Evolutionary conservation across 352 stramenopile species (phyloP), one percentile per base, ranked within the genome.

Genomic region (Pythium insidiosum): DNA sequence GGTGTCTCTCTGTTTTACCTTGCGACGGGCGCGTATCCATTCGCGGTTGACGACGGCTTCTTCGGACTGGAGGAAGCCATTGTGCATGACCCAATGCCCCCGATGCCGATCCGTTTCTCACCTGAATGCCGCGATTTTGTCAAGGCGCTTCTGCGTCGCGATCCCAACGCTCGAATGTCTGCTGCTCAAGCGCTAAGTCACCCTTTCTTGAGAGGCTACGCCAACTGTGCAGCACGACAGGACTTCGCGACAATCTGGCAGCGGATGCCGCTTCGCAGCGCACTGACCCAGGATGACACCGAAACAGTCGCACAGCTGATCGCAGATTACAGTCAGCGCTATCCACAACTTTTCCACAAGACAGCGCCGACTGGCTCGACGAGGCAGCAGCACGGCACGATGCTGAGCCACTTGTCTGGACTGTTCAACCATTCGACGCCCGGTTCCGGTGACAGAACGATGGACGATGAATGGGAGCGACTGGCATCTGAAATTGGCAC

Each of bases 41-140:
- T 93, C 49, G 62, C 66, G 5, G 61, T 80, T 9, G 61, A 84
- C 30, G 74, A 90, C 20, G 77, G 77, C 1, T 90, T 93, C 45
- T 93, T 93, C 36, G 81, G 81, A 0, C 58, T 91, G 1, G 78
- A 93, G 50, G 81, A 91, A 34, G 69, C 81, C 0, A 93, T 93
- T 45, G 81, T 82, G 43, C 67, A 81, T 1, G 80, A 90, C 28
- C 62, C 73, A 5, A 39, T 88, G 38, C 80, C 75, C 19, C 69
- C 70, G 0, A 82, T 88, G 62, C 80, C 75, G 2, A 86, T 84
- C 26, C 60, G 69, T 4, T 87, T 98, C 42, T 94, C 84, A 0
- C 46, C 74, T 1, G 77, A 73, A 15, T 96, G 88, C 19, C 95
- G 96, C 19, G 87, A 97, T 57, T 89, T 99, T 23, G 64, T 99